Base-by-base conservation (phyloP, 2,329 filamentous ascomycete species). In the Epichloe coenophiala region DNA sequence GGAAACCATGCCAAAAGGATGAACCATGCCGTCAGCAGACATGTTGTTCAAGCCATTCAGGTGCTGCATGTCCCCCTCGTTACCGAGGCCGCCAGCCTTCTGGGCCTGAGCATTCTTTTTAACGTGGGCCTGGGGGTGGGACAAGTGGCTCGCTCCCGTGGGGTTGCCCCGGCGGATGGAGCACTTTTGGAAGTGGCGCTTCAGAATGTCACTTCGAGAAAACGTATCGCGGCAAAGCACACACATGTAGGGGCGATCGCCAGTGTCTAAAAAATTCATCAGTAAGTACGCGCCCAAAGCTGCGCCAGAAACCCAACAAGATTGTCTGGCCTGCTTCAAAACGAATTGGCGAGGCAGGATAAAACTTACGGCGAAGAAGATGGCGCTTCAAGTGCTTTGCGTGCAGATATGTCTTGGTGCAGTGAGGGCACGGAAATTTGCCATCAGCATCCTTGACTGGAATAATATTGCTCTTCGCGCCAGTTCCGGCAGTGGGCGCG, bases 161-260 rank as follows among this genome's bases (percentile, higher is more conserved):
- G 93, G 91, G 70, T 97, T 97, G 52, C 93, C 93, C 65, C 93
- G 84, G 61, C 93, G 84, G 57, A 96, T 88, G 39, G 93, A 96
- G 73, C 93, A 98, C 75, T 98, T 98, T 69, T 96, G 90, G 71
- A 97, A 98, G 72, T 98, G 93, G 57, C 93, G 88, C 76, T 98
- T 98, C 62, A 98, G 74, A 58, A 98, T 97, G 65, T 98, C 93
- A 76, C 89, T 95, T 67, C 93, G 84, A 46, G 88, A 95, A 71
- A 98, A 98, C 36, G 90, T 97, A 69, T 97, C 93, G 68, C 93
- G 89, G 76, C 93, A 98, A 48, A 98, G 77, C 58, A 95, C 88
- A 71, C 93, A 98, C 82, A 94, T 94, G 73, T 98, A 98, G 51
- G 93, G 93, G 58, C 93, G 88, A 68, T 97, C 91, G 63, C 93